Evolutionary conservation across 192 early-diverging fungal genomes (phyloP).

Genomic region (Dispira parvispora): DNA sequence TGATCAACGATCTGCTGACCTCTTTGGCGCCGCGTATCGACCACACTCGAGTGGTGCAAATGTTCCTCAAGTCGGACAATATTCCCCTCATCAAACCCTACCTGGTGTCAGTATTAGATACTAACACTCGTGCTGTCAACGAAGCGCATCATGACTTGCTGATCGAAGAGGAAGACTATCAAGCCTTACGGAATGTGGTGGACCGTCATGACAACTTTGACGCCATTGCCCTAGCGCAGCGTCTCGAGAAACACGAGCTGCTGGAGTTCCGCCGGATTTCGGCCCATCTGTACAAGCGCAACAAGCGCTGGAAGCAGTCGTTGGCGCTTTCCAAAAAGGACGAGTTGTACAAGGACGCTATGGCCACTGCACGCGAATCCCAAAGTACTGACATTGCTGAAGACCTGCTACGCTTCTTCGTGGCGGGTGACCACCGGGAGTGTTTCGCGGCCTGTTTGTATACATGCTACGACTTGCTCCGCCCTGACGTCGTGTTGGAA

Average conservation of each 20-base stretch:
- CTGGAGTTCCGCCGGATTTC: slow-evolving; percentile 97
- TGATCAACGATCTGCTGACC: slow-evolving; percentile 82
- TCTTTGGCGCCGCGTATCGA: slow-evolving; percentile 82
- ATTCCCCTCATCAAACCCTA: slow-evolving; percentile 93
- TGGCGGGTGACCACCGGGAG: slow-evolving; percentile 76
- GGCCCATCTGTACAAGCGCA: slow-evolving; percentile 89
- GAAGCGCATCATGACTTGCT: slow-evolving; percentile 87
- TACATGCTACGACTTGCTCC: slow-evolving; percentile 87
- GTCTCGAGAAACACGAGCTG: slow-evolving; percentile 90
- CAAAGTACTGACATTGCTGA: slow-evolving; percentile 76
- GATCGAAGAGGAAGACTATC: slow-evolving; percentile 97
- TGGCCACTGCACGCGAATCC: slow-evolving; percentile 94
- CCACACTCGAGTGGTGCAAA: slow-evolving; percentile 90
- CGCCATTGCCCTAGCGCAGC: slow-evolving; percentile 71
- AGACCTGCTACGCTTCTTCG: slow-evolving; percentile 91
- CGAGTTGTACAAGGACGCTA: slow-evolving; percentile 93
- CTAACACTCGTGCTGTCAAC: slow-evolving; percentile 92
- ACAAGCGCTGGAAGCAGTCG: slow-evolving; percentile 92
- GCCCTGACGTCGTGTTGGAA: slow-evolving; percentile 90
- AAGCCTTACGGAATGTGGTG: slow-evolving; percentile 82
- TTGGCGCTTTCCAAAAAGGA: slow-evolving; percentile 93
- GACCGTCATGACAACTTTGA: slow-evolving; percentile 95
- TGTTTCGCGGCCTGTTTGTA: slow-evolving; percentile 89
- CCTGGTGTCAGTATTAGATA: slow-evolving; percentile 81
- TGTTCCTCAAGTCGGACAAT: slow-evolving; percentile 98